phyloP scores from a whole-genome alignment of 805 yeast genomes.

The Suhomyces faveliae region DNA sequence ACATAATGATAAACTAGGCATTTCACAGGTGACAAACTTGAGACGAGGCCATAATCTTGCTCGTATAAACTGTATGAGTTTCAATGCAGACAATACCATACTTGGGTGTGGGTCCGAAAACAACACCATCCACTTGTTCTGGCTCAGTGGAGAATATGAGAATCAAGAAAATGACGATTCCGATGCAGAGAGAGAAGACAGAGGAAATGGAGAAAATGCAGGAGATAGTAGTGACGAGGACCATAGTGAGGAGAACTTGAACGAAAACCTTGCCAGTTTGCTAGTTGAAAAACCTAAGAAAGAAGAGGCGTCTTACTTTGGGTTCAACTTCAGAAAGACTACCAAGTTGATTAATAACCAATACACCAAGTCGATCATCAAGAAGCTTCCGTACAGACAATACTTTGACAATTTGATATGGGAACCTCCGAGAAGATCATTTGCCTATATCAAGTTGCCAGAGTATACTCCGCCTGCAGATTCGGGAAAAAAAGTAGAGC shows the following conservation, averaged over 20 bases:
- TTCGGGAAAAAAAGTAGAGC: constrained; percentile 25
- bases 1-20: constrained; percentile 12
- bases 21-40: constrained; percentile 32
- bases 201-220: constrained; percentile 12
- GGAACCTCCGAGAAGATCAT: constrained; percentile 44
- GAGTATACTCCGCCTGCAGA: constrained; percentile 21
- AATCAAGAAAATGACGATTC: background rate
- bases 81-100: constrained; percentile 31
- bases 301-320: constrained; percentile 16
- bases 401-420: constrained; percentile 41
- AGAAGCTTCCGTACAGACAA: constrained; percentile 40
- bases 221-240: constrained; percentile 20
- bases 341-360: constrained; percentile 31
- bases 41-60: constrained; percentile 43
- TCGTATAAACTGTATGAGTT: constrained; percentile 31
- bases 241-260: constrained; percentile 32
- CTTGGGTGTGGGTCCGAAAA: constrained; percentile 42
- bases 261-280: constrained; percentile 42
- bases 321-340: constrained; percentile 22
- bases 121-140: constrained; percentile 42
- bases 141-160: constrained; percentile 13
- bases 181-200: constrained; percentile 9
- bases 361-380: constrained; percentile 38
- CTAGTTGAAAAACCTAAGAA: constrained; percentile 25
- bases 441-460: constrained; percentile 40